These are phyloP conservation scores for Barnettozyma sp. DNA, from an alignment of 805 yeast genomes.

Conservation along the genomic window DNA sequence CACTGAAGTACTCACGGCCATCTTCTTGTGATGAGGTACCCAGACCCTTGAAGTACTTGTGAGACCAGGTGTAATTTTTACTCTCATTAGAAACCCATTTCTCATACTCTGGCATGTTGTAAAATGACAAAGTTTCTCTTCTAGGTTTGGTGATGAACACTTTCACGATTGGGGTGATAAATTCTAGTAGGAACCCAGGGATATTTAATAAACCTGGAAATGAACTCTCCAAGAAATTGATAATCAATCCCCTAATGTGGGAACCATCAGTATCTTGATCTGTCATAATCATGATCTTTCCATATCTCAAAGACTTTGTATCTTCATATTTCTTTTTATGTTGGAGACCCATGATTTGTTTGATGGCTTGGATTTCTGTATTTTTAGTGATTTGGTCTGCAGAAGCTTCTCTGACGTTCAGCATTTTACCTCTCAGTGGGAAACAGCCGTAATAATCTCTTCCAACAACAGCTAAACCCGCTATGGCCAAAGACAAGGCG, in stretches of 20 bases:
- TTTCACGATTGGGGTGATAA: slow-evolving; percentile 93
- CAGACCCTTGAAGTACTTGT: slow-evolving; percentile 96
- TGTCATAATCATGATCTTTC: slow-evolving; percentile 97
- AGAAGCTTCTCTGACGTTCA: slow-evolving; percentile 94
- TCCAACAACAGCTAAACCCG: slow-evolving; percentile 92
- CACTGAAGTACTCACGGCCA: slow-evolving; percentile 81
- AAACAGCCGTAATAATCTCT: slow-evolving; percentile 92
- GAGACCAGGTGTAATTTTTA: slow-evolving; percentile 67
- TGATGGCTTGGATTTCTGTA: slow-evolving; percentile 90
- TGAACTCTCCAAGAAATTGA: slow-evolving; percentile 86
- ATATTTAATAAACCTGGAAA: slow-evolving; percentile 89
- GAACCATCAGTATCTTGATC: slow-evolving; percentile 99
- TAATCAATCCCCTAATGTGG: slow-evolving; percentile 92
- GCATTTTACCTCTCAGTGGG: slow-evolving; percentile 90
- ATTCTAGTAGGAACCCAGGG: slow-evolving; percentile 89
- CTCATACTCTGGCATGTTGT: slow-evolving; percentile 94
- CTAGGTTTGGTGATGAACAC: slow-evolving; percentile 68
- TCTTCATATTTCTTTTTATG: slow-evolving; percentile 81
- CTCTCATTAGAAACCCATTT: slow-evolving; percentile 87
- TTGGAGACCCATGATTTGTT: slow-evolving; percentile 91
- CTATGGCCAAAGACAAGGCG: slow-evolving; percentile 84
- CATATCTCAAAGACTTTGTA: slow-evolving; percentile 74
- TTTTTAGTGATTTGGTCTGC: slow-evolving; percentile 93
- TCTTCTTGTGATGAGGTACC: slow-evolving; percentile 88
- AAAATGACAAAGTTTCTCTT: slow-evolving; percentile 62